Evolutionary conservation across 306 rosid genomes (phyloP), one percentile per base, ranked within the genome.

Genomic region (Dryas drummondii): DNA sequence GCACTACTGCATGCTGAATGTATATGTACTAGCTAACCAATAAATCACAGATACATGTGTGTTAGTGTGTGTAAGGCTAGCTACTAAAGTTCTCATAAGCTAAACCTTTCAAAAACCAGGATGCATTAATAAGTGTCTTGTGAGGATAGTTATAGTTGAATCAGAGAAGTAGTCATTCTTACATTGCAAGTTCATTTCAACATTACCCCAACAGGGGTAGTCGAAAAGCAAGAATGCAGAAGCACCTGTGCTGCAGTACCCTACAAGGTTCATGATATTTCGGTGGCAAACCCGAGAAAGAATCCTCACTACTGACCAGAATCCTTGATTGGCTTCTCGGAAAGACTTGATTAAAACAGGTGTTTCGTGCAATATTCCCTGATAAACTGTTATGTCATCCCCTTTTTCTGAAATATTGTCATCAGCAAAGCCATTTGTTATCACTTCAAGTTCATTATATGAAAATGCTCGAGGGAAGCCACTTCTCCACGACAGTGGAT

Each of bases 401-500:
- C 4, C 15, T 0, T 66, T 61, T 45, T 0, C 12, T 1, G 8
- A 0, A 45, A 63, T 7, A 41, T 15, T 40, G 7, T 19, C 81
- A 22, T 66, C 74, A 9, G 59, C 58, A 51, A 81, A 76, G 54
- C 70, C 74, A 41, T 44, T 44, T 44, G 84, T 76, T 22, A 76
- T 71, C 4, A 14, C 51, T 71, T 76, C 54, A 59, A 76, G 14
- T 66, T 76, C 84, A 0, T 40, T 73, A 0, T 12, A 16, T 4
- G 77, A 67, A 59, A 81, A 76, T 5, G 44, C 44, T 66, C 75
- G 64, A 19, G 81, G 81, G 64, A 58, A 81, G 22, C 80, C 61
- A 49, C 47, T 81, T 60, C 74, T 66, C 78, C 81, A 76, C 49
- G 75, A 71, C 19, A 71, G 58, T 4, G 84, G 81, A 67, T 76